phyloP scores from a whole-genome alignment of 2,329 filamentous ascomycete genomes.

The Aotearoamyces nothofagi region DNA sequence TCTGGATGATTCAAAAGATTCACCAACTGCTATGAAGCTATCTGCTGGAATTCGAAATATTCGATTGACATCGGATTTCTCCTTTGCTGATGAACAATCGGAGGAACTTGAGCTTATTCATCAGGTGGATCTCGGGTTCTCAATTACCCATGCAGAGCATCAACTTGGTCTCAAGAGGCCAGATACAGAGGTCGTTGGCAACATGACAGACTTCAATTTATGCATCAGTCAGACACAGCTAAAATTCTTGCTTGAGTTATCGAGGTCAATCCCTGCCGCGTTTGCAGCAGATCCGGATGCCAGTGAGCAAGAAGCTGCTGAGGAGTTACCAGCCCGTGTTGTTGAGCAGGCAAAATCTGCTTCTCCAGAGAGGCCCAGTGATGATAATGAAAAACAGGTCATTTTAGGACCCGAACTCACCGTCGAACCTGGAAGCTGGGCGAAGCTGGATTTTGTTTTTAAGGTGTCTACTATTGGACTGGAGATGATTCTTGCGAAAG shows the following conservation, averaged over 20 bases:
- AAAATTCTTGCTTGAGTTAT: conserved; percentile 77
- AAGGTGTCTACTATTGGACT: conserved; percentile 75
- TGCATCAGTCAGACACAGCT: conserved; percentile 82
- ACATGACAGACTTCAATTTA: conserved; percentile 86
- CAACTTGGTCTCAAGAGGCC: conserved; percentile 61
- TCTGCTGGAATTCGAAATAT: conserved; percentile 87
- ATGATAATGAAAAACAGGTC: conserved; percentile 27
- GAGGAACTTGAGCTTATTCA: conserved; percentile 96
- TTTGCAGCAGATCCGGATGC: conserved; percentile 64
- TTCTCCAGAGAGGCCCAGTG: conserved; percentile 3
- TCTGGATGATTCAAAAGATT: conserved; percentile 59
- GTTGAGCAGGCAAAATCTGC: conserved; percentile 12
- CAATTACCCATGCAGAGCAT: conserved; percentile 84
- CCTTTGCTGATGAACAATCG: conserved; percentile 54
- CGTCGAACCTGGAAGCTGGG: conserved; percentile 61
- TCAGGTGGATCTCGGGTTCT: conserved; percentile 87
- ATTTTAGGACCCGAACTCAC: conserved; percentile 57
- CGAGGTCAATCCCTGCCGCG: conserved; percentile 72
- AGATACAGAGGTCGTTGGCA: conserved; percentile 81
- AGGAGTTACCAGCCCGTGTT: conserved; percentile 48
- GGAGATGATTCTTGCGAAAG: conserved; percentile 67
- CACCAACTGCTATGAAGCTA: conserved; percentile 74
- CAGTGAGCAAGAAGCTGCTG: conserved; percentile 56
- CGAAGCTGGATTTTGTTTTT: conserved; percentile 85
- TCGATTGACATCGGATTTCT: conserved; percentile 74